Base-by-base conservation (phyloP, 164 flowering plant genomes). In the Magnolia sinica region DNA sequence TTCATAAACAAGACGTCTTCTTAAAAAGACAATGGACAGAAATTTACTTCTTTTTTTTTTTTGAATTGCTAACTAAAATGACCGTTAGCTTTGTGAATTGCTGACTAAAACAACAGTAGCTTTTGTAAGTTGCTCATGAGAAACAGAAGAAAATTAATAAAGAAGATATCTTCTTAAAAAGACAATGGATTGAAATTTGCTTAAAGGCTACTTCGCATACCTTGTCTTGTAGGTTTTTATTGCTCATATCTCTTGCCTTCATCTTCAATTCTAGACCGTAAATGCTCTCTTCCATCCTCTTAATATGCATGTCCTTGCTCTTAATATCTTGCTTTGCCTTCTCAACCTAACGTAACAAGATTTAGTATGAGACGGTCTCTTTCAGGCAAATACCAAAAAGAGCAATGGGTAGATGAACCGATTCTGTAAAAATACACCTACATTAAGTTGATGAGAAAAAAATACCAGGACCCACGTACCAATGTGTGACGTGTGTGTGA, bases 201-300 rank as follows among this genome's bases (percentile, higher is more conserved):
- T 37, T 37, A 4, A 37, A 37, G 45, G 45, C 45, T 37, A 37
- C 45, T 37, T 37, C 4, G 45, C 45, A 37, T 76, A 96, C 99
- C 97, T 92, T 96, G 50, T 94, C 98, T 82, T 89, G 97, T 71
- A 94, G 85, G 80, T 37, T 85, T 81, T 89, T 92, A 73, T 84
- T 89, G 77, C 86, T 94, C 4, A 79, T 75, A 76, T 96, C 98
- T 76, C 76, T 93, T 75, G 91, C 91, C 81, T 88, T 96, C 52
- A 88, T 75, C 87, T 91, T 96, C 65, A 76, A 19, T 51, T 91
- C 99, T 22, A 91, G 80, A 74, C 87, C 83, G 58, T 85, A 81
- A 70, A 91, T 79, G 37, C 87, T 86, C 61, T 96, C 98, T 82
- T 96, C 98, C 95, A 96, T 84, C 82, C 84, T 96, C 83, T 83